phyloP scores from a whole-genome alignment of 352 stramenopile species.

The Phytophthora ohioensis region DNA sequence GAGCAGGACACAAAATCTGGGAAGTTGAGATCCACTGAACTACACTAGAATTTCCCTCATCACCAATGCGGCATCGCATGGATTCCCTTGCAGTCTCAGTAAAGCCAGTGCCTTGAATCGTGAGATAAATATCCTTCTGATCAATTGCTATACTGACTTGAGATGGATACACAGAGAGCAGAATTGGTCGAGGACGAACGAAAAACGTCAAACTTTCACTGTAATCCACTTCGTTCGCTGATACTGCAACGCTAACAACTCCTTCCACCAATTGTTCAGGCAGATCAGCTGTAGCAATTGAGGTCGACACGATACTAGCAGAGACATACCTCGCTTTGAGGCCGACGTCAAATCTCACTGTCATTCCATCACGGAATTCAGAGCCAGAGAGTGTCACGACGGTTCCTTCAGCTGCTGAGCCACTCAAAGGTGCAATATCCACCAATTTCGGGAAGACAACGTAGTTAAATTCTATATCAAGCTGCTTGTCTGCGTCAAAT shows the following conservation, averaged over 20 bases:
- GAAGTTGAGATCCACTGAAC: constrained; percentile 43
- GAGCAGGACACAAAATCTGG: constrained; percentile 44
- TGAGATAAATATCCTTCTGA: constrained; percentile 12
- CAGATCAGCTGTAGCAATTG: constrained; percentile 21
- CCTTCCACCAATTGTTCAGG: constrained; percentile 27
- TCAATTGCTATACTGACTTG: constrained; percentile 10
- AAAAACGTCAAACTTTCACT: constrained; percentile 48
- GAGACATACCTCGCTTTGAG: constrained; percentile 8
- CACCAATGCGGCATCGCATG: constrained; percentile 43
- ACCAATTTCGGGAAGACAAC: constrained; percentile 27
- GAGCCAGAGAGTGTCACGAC: constrained; percentile 37
- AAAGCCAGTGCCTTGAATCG: constrained; percentile 44
- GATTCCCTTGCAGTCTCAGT: constrained; percentile 31
- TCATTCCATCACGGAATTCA: constrained; percentile 36
- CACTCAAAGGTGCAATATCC: constrained; percentile 26
- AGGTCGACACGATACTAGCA: constrained; percentile 33
- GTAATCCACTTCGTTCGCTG: constrained; percentile 43
- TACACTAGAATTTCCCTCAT: constrained; percentile 1
- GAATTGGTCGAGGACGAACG: constrained; percentile 20
- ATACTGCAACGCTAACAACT: constrained; percentile 39
- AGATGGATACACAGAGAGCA: constrained; percentile 45
- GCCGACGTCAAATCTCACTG: constrained; percentile 36
- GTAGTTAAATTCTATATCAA: constrained; percentile 39
- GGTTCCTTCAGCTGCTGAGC: constrained; percentile 34
- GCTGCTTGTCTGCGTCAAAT: constrained; percentile 17